A percentile compares a stretch with the other conserved stretches of the same genome.
Evolutionary conservation across 306 rosid genomes (phyloP).

Genomic region (Quercus parvula): DNA sequence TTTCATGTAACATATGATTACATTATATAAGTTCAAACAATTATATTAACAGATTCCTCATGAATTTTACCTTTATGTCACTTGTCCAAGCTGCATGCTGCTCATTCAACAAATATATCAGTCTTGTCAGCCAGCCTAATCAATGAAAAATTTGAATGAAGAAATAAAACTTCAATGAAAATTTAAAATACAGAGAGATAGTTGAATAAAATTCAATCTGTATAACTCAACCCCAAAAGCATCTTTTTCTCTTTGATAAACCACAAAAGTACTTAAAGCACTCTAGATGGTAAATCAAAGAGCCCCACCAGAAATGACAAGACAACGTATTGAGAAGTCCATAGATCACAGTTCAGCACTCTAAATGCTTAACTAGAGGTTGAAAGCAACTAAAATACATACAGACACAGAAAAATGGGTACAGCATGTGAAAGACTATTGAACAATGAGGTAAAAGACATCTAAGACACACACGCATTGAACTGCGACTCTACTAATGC

Average conservation of each 20-base stretch:
- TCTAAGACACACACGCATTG: too few species aligned
- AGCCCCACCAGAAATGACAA: background rate
- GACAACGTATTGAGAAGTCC: background rate
- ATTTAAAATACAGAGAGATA: constrained; percentile 26
- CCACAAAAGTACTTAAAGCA: background rate
- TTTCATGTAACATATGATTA: background rate
- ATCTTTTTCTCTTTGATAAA: background rate
- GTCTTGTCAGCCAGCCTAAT: constrained; percentile 94
- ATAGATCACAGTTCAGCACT: background rate
- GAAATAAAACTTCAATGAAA: constrained; percentile 50
- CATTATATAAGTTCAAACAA: constrained; percentile 4
- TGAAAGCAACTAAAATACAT: background rate
- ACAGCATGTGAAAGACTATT: background rate
- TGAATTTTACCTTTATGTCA: constrained; percentile 61
- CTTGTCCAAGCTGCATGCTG: constrained; percentile 74
- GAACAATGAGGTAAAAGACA: background rate
- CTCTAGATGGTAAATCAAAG: background rate
- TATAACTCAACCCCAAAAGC: constrained; percentile 1
- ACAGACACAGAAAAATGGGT: background rate
- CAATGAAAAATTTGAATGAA: constrained; percentile 64
- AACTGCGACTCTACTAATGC: too few species aligned
- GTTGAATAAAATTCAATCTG: constrained; percentile 1
- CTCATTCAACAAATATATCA: constrained; percentile 80
- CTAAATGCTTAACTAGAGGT: background rate
- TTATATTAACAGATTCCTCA: constrained; percentile 14